Evolutionary conservation across 331 rosid species (phyloP).

Genomic region (Stylosanthes scabra): DNA sequence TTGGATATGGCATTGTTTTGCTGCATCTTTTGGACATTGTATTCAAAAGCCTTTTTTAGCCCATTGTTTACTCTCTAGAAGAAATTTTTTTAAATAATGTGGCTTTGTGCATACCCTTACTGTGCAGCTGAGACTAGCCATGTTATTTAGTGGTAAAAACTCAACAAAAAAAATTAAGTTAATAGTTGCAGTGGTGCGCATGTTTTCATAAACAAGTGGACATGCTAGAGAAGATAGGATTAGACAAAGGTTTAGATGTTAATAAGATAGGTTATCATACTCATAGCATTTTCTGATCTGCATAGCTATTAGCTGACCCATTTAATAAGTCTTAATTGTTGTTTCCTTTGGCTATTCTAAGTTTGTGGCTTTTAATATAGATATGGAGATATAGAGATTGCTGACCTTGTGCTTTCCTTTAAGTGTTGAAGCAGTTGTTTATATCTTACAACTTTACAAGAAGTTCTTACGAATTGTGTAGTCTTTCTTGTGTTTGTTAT

Average conservation of each 20-base stretch:
- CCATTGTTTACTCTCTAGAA: neutral
- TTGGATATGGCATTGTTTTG: neutral
- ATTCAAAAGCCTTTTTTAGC: neutral
- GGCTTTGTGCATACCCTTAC: neutral
- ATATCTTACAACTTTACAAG: neutral
- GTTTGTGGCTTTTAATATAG: constrained; percentile 2
- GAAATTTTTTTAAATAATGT: neutral
- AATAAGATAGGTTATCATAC: no score
- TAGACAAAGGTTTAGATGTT: no score
- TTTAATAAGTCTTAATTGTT: neutral
- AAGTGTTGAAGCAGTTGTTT: constrained; percentile 2
- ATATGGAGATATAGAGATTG: neutral
- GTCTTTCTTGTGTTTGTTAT: neutral
- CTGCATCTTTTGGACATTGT: constrained; percentile 15
- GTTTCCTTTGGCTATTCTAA: neutral
- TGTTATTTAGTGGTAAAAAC: no score
- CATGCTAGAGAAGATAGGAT: no score
- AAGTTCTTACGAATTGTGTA: neutral
- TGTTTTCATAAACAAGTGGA: no score
- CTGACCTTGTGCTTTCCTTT: neutral
- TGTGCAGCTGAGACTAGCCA: neutral
- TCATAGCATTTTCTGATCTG: no score
- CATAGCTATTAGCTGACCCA: no score
- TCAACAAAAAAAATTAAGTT: no score
- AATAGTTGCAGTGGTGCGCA: no score